Conservation (phyloP, 306 rosid species). For the Gleditsia sinensis region DNA sequence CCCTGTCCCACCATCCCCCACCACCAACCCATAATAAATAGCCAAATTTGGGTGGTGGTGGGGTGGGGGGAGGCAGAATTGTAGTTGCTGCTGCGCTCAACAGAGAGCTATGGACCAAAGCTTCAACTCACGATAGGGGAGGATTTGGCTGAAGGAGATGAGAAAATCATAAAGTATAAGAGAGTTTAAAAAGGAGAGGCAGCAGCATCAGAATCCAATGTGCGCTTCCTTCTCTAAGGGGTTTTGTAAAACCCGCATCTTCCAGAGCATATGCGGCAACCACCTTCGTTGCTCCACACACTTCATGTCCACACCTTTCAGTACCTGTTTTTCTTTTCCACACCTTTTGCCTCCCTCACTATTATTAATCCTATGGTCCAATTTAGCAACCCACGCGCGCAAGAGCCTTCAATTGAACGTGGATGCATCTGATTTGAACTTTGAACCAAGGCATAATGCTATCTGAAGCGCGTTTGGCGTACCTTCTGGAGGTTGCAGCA, state of each 20-base stretch:
- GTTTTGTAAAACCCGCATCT: conserved; percentile 42
- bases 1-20: conserved; percentile 7
- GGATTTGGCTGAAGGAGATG: conserved; percentile 9
- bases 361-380: neutral
- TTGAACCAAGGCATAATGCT: neutral
- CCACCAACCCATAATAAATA: neutral
- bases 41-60: neutral
- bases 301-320: conserved; percentile 1
- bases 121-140: neutral
- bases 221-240: conserved; percentile 18
- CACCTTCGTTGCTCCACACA: conserved; percentile 36
- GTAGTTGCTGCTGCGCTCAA: neutral
- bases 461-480: conserved; percentile 3
- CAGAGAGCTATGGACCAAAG: neutral
- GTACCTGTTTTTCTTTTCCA: neutral
- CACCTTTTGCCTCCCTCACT: neutral
- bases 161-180: neutral
- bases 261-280: conserved; percentile 54
- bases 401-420: neutral
- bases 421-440: neutral
- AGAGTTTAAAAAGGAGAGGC: conserved; percentile 17
- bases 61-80: conserved; percentile 14
- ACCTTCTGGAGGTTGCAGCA: neutral
- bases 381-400: conserved; percentile 23
- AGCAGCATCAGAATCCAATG: neutral